Conservation (phyloP, 768 basidiomycete genomes). For the Psilocybe tampanensis region DNA sequence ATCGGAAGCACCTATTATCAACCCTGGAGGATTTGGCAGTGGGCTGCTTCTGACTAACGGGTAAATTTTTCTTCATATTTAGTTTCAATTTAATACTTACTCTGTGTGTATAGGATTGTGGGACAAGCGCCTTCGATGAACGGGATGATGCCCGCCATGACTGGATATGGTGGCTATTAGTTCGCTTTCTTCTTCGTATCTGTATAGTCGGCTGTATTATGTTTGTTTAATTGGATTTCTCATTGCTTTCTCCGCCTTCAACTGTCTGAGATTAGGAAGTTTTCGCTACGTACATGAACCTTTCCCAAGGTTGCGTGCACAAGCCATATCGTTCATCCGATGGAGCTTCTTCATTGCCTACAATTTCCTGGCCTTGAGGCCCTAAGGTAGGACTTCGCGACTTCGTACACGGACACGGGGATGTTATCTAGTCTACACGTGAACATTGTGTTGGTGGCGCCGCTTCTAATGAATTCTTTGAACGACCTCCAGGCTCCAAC, state of each 20-base stretch:
- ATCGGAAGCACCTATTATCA: constrained; percentile 85
- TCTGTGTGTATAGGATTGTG: constrained; percentile 46
- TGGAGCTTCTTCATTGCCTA: too few relatives aligned
- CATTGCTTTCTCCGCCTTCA: constrained; percentile 1
- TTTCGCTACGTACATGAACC: too few relatives aligned
- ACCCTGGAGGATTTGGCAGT: constrained; percentile 67
- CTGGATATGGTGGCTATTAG: constrained; percentile 59
- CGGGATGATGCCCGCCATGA: constrained; percentile 70
- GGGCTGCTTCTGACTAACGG: constrained; percentile 75
- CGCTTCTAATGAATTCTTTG: too few relatives aligned
- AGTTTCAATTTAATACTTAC: constrained; percentile 4
- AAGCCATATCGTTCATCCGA: too few relatives aligned
- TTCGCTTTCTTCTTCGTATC: constrained; percentile 25
- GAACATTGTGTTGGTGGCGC: too few relatives aligned
- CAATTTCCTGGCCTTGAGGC: too few relatives aligned
- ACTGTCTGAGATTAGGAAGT: too few relatives aligned
- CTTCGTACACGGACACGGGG: too few relatives aligned
- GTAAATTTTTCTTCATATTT: constrained; percentile 35
- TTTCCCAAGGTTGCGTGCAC: too few relatives aligned
- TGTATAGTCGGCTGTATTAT: constrained; percentile 34
- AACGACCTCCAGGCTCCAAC: too few relatives aligned
- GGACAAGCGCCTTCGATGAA: constrained; percentile 73
- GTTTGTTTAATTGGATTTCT: constrained; percentile 29
- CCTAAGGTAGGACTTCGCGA: too few relatives aligned
- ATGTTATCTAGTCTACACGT: too few relatives aligned